A percentile compares a stretch with the other conserved stretches of the same genome.
phyloP scores from a whole-genome alignment of 75 land plant genomes.

The Sequoiadendron giganteum region DNA sequence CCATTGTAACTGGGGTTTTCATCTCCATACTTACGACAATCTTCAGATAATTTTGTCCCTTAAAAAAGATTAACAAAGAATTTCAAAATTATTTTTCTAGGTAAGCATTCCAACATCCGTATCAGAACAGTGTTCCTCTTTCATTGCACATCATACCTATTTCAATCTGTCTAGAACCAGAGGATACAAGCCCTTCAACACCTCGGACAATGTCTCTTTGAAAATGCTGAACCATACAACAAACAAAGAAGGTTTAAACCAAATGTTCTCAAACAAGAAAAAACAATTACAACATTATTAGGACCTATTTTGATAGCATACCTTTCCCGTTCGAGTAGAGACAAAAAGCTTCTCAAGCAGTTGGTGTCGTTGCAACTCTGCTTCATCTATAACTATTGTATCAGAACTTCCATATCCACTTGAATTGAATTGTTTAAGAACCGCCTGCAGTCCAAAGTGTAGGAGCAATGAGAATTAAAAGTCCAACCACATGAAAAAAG shows the following conservation, averaged over 20 bases:
- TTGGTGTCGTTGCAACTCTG: slow-evolving; percentile 81
- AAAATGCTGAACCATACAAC: slow-evolving; percentile 53
- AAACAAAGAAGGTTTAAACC: not conserved
- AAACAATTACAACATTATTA: not conserved
- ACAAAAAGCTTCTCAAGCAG: slow-evolving; percentile 79
- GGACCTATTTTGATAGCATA: slow-evolving; percentile 7
- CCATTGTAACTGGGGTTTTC: slow-evolving; percentile 48
- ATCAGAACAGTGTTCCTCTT: not conserved
- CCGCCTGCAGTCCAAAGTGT: slow-evolving; percentile 43
- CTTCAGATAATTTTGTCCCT: slow-evolving; percentile 83
- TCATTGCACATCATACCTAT: slow-evolving; percentile 26
- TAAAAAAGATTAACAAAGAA: slow-evolving; percentile 4
- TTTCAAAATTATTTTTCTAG: not conserved
- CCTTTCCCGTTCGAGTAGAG: slow-evolving; percentile 84
- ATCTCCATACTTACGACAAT: slow-evolving; percentile 66
- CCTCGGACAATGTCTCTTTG: slow-evolving; percentile 82
- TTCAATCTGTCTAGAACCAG: slow-evolving; percentile 75
- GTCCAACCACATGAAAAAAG: not conserved
- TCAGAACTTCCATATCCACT: slow-evolving; percentile 71
- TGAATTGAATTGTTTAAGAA: slow-evolving; percentile 61
- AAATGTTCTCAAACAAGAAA: not conserved
- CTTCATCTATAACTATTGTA: slow-evolving; percentile 77
- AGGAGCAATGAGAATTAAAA: not conserved
- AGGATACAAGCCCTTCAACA: slow-evolving; percentile 47
- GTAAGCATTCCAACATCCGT: not conserved